These are phyloP conservation scores for Rhizophagus clarus DNA, from an alignment of 192 early-diverging fungal species.

Conservation along the genomic window DNA sequence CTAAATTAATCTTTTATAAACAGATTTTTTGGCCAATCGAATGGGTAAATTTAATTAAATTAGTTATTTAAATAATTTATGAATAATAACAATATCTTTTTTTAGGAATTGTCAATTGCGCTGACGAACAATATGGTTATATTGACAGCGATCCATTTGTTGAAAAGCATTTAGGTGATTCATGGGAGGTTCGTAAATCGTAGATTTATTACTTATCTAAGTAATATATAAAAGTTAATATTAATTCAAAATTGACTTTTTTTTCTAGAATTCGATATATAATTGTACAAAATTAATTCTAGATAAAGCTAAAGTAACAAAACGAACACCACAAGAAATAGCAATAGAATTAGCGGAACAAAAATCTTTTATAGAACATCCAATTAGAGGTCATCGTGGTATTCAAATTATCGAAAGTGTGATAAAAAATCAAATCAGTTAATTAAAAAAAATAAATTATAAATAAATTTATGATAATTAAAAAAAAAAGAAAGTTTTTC, in stretches of 20 bases:
- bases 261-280: constrained; percentile 45
- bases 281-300: constrained; percentile 41
- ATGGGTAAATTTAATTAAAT: constrained; percentile 28
- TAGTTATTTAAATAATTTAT: background rate
- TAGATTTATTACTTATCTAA: background rate
- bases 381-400: constrained; percentile 47
- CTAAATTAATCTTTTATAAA: background rate
- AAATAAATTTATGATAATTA: no score
- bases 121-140: constrained; percentile 44
- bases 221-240: no score
- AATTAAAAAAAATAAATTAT: background rate
- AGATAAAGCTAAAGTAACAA: constrained; percentile 11
- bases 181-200: constrained; percentile 23
- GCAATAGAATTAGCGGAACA: constrained; percentile 42
- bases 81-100: background rate
- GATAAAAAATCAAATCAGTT: constrained; percentile 30
- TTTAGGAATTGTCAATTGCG: constrained; percentile 49
- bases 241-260: constrained; percentile 20
- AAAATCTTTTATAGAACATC: constrained; percentile 32
- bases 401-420: constrained; percentile 42
- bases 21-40: constrained; percentile 42
- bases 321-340: constrained; percentile 44
- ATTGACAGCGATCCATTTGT: constrained; percentile 46
- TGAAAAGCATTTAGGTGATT: constrained; percentile 45
- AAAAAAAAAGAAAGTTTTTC: no score